Evolutionary conservation across 306 rosid species (phyloP).

Genomic region (Quercus gilva): DNA sequence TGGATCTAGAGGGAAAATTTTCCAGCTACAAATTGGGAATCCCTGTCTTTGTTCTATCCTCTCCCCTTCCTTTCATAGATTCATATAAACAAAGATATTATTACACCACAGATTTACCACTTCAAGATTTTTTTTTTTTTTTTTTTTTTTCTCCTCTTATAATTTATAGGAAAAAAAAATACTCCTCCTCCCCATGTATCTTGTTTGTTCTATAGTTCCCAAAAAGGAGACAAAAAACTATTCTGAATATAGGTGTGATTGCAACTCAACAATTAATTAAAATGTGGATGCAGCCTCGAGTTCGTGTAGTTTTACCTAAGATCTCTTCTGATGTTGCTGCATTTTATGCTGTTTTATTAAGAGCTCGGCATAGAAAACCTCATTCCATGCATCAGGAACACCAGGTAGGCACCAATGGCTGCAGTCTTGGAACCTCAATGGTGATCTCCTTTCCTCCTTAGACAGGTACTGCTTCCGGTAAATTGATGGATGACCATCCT

Average conservation of each 20-base stretch:
- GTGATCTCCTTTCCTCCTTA: slow-evolving; percentile 54
- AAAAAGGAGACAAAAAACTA: slow-evolving; percentile 24
- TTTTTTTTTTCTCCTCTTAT: slow-evolving; percentile 10
- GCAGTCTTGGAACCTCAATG: slow-evolving; percentile 78
- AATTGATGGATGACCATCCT: slow-evolving; percentile 95
- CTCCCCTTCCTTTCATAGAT: slow-evolving; percentile 16
- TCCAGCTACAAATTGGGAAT: slow-evolving; percentile 21
- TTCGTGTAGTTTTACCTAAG: slow-evolving; percentile 48
- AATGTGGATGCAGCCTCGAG: slow-evolving; percentile 8
- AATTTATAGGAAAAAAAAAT: slow-evolving; percentile 6
- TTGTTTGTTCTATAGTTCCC: slow-evolving; percentile 15
- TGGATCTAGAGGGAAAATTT: slow-evolving; percentile 10
- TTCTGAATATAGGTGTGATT: slow-evolving; percentile 18
- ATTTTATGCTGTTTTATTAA: slow-evolving; percentile 42
- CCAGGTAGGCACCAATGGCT: slow-evolving; percentile 99
- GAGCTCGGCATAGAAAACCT: slow-evolving; percentile 71
- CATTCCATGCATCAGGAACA: slow-evolving; percentile 93
- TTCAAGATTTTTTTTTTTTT: neutral
- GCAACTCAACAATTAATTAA: slow-evolving; percentile 13
- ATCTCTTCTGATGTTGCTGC: slow-evolving; percentile 41
- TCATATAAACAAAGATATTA: slow-evolving; percentile 36
- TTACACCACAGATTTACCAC: slow-evolving; percentile 13
- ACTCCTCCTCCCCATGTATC: slow-evolving; percentile 15
- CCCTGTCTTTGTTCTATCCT: slow-evolving; percentile 1
- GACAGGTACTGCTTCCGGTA: slow-evolving; percentile 66